These are phyloP conservation scores for Cadophora gregata DNA, from an alignment of 2,329 filamentous ascomycete species.

Conservation along the genomic window DNA sequence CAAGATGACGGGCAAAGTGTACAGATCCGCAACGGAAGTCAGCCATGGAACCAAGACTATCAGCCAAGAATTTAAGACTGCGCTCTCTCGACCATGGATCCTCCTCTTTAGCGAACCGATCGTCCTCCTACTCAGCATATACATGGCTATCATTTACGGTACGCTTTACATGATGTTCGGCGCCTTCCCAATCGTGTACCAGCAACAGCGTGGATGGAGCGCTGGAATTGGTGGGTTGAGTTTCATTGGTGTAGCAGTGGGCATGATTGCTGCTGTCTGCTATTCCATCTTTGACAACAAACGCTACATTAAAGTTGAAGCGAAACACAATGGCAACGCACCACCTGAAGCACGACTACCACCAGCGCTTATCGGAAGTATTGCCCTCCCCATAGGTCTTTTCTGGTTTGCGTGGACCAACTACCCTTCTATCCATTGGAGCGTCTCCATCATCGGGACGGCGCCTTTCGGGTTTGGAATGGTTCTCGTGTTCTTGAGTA, in stretches of 20 bases:
- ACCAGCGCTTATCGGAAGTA: slow-evolving; percentile 64
- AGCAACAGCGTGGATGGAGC: slow-evolving; percentile 63
- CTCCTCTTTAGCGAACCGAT: slow-evolving; percentile 75
- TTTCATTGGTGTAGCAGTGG: slow-evolving; percentile 73
- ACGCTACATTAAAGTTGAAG: slow-evolving; percentile 52
- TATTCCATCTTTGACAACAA: slow-evolving; percentile 63
- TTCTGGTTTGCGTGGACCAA: slow-evolving; percentile 76
- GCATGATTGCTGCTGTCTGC: slow-evolving; percentile 64
- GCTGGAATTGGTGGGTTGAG: slow-evolving; percentile 65
- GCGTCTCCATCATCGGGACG: slow-evolving; percentile 53
- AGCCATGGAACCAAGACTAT: slow-evolving; percentile 49
- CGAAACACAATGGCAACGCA: slow-evolving; percentile 54
- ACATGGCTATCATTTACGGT: slow-evolving; percentile 53
- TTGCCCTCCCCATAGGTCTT: slow-evolving; percentile 66
- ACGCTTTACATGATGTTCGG: slow-evolving; percentile 64
- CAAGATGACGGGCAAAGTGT: slow-evolving; percentile 59
- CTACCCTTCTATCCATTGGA: slow-evolving; percentile 60
- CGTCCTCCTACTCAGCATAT: slow-evolving; percentile 67
- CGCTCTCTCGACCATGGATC: slow-evolving; percentile 70
- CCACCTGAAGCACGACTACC: slow-evolving; percentile 71
- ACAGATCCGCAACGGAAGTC: slow-evolving; percentile 58
- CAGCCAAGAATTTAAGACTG: slow-evolving; percentile 57
- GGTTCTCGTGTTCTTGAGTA: slow-evolving; percentile 68
- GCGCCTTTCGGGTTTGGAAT: slow-evolving; percentile 52
- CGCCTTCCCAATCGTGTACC: slow-evolving; percentile 71